These are phyloP conservation scores for Volvox africanus DNA, from an alignment of 139 green algal species.

Conservation along the genomic window DNA sequence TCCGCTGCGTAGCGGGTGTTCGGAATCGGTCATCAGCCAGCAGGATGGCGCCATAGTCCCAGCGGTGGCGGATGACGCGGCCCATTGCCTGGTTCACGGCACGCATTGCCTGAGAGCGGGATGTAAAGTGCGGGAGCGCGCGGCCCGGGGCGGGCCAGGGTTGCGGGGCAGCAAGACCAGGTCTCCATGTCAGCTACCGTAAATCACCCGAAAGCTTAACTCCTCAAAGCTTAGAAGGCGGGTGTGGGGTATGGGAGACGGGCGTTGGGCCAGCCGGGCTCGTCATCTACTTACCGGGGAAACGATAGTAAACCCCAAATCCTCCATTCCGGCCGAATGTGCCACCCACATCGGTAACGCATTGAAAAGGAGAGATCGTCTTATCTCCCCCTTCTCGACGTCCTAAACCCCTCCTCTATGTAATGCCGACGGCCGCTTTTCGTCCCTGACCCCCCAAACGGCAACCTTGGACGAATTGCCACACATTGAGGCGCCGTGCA, in stretches of 20 bases:
- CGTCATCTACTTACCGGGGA: no score
- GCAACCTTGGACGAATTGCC: no score
- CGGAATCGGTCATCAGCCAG: conserved; percentile 88
- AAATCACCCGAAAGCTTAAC: no score
- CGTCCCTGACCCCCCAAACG: neutral
- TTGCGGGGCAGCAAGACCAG: neutral
- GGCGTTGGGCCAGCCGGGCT: neutral
- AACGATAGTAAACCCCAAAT: no score
- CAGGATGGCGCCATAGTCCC: conserved; percentile 95
- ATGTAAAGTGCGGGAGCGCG: neutral
- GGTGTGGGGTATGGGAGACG: neutral
- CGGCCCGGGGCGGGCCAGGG: no score
- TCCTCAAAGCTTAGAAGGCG: neutral
- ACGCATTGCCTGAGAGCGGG: conserved; percentile 65
- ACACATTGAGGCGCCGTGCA: no score
- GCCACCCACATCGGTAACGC: no score
- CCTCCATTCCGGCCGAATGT: no score
- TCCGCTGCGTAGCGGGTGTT: conserved; percentile 47
- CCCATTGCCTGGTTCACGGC: conserved; percentile 98
- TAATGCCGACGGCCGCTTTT: neutral
- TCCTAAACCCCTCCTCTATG: neutral
- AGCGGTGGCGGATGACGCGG: conserved; percentile 93
- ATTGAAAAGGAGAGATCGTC: no score
- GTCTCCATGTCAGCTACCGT: no score
- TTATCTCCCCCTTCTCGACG: no score